Evolutionary conservation across 108 stramenopile genomes (phyloP).

Genomic region (Nannochloropsis salina): DNA sequence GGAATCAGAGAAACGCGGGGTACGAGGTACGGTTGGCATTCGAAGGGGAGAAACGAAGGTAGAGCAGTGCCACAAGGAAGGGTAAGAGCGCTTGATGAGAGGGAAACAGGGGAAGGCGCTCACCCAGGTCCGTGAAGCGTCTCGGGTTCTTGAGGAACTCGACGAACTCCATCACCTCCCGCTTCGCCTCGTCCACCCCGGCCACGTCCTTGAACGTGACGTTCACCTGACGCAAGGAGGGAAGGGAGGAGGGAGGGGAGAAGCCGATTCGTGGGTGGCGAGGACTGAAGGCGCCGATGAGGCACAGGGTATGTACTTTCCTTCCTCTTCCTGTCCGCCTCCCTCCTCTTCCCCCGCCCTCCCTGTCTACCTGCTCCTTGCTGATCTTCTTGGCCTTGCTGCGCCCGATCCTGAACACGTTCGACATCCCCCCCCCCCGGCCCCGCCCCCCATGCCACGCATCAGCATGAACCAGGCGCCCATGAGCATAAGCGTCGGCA

Average conservation of each 20-base stretch:
- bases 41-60: not conserved
- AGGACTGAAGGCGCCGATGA: not conserved
- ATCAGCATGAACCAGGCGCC: constrained; percentile 70
- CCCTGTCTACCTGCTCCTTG: constrained; percentile 36
- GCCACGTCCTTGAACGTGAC: constrained; percentile 93
- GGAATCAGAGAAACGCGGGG: not conserved
- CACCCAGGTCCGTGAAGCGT: constrained; percentile 75
- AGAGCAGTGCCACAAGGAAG: not conserved
- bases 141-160: constrained; percentile 83
- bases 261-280: not conserved
- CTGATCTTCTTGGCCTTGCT: constrained; percentile 46
- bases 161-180: constrained; percentile 98
- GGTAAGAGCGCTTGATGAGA: not conserved
- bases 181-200: constrained; percentile 95
- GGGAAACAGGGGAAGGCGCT: not conserved
- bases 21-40: not conserved
- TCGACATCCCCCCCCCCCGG: constrained; percentile 67
- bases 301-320: not conserved
- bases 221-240: constrained; percentile 47
- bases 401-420: constrained; percentile 52
- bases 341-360: not conserved
- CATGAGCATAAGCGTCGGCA: constrained; percentile 62
- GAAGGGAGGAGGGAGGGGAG: not conserved
- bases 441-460: constrained; percentile 65
- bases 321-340: not conserved